phyloP scores from a whole-genome alignment of 2,329 filamentous ascomycete species.

The Ceratocystis lukuohia region DNA sequence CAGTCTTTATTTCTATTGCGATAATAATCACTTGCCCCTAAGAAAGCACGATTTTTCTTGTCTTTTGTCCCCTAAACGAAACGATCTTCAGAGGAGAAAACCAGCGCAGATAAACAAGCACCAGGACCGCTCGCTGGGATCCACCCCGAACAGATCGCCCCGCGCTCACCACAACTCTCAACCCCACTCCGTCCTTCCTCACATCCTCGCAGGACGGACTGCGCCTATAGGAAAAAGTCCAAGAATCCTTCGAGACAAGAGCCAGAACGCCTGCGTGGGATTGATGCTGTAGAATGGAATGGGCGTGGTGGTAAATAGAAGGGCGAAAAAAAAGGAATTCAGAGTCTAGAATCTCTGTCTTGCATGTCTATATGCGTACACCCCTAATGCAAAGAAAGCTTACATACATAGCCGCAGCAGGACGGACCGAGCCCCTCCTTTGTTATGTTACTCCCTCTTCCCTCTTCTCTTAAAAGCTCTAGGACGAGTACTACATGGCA shows the following conservation, averaged over 20 bases:
- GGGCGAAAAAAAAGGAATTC: not conserved
- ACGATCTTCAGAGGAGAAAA: slow-evolving; percentile 4
- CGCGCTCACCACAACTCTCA: not conserved
- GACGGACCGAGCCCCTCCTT: no score
- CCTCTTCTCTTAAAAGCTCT: not conserved
- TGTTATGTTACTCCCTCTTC: not conserved
- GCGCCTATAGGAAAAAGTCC: not conserved
- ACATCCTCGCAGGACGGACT: not conserved
- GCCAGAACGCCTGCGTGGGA: not conserved
- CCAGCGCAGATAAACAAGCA: slow-evolving; percentile 3
- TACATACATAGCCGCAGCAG: not conserved
- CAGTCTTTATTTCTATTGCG: no score
- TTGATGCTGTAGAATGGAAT: not conserved
- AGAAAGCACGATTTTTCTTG: not conserved
- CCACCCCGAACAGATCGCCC: slow-evolving; percentile 4
- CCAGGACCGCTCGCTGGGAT: not conserved
- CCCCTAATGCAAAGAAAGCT: not conserved
- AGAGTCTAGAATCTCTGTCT: not conserved
- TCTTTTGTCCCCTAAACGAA: not conserved
- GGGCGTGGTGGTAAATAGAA: not conserved
- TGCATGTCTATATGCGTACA: not conserved
- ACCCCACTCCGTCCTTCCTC: not conserved
- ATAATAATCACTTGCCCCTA: no score
- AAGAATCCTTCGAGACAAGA: not conserved
- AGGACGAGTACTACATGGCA: not conserved